phyloP scores from a whole-genome alignment of 1,284 basidiomycete genomes.

The Marasmius oreades region DNA sequence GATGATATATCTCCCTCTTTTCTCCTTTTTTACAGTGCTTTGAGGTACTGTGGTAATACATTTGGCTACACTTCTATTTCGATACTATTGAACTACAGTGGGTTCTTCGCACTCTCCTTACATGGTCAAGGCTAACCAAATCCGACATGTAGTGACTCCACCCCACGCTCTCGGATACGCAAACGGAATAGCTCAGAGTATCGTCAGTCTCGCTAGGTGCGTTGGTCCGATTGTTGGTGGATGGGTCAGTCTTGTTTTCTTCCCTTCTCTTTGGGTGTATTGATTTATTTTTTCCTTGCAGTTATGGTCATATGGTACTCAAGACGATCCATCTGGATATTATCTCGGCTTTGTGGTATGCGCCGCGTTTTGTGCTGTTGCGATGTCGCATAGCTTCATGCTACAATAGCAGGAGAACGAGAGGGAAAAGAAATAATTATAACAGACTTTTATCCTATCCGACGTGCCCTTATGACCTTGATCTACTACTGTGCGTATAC shows the following conservation, averaged over 20 bases:
- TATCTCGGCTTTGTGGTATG: conserved; percentile 70
- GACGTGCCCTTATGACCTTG: too few species aligned
- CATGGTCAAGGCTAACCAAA: conserved; percentile 7
- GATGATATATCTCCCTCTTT: conserved; percentile 10
- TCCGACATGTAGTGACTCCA: conserved; percentile 62
- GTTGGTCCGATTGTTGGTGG: conserved; percentile 74
- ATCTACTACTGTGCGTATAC: too few species aligned
- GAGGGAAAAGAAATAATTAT: not conserved
- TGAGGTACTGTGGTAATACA: conserved; percentile 73
- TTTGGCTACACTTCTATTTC: conserved; percentile 78
- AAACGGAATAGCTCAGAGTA: conserved; percentile 80
- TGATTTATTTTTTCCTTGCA: conserved; percentile 25
- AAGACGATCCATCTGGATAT: conserved; percentile 65
- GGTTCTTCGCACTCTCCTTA: conserved; percentile 22
- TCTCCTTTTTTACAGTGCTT: conserved; percentile 44
- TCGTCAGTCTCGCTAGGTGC: conserved; percentile 78
- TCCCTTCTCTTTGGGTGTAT: not conserved
- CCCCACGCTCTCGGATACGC: conserved; percentile 72
- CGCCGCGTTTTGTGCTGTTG: conserved; percentile 52
- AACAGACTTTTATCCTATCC: too few species aligned
- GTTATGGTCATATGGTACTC: conserved; percentile 73
- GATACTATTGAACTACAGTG: conserved; percentile 81
- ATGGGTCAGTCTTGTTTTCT: conserved; percentile 46
- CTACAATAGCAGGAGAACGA: conserved; percentile 50
- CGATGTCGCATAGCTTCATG: conserved; percentile 65